These are phyloP conservation scores for Penicillium psychrofluorescens DNA, from an alignment of 495 filamentous ascomycete species.

Conservation along the genomic window DNA sequence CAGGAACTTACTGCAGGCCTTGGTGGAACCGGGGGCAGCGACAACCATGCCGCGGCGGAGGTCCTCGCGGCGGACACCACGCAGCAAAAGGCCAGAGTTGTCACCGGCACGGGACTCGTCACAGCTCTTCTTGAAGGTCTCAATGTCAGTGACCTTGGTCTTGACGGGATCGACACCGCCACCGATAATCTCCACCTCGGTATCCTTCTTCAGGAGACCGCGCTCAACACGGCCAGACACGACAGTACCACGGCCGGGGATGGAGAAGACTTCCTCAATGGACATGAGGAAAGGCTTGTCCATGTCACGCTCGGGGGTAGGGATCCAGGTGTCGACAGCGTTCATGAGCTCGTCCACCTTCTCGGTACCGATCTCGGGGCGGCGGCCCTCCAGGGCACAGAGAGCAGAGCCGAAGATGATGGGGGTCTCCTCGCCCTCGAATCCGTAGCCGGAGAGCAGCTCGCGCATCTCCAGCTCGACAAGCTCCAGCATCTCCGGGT, in stretches of 20 bases:
- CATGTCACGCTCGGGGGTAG: conserved; percentile 78
- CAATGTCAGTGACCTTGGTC: conserved; percentile 98
- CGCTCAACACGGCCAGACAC: conserved; percentile 96
- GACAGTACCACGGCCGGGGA: conserved; percentile 93
- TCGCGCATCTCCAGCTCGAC: conserved; percentile 99
- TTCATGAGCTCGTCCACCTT: conserved; percentile 84
- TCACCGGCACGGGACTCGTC: conserved; percentile 90
- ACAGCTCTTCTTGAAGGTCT: conserved; percentile 99
- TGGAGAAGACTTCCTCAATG: conserved; percentile 97
- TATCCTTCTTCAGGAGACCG: conserved; percentile 82
- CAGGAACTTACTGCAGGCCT: conserved; percentile 83
- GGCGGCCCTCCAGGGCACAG: conserved; percentile 83
- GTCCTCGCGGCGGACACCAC: conserved; percentile 91
- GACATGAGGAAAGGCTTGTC: conserved; percentile 99
- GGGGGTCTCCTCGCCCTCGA: conserved; percentile 96
- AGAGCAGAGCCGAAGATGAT: conserved; percentile 95
- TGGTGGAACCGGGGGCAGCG: conserved; percentile 66
- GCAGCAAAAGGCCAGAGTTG: conserved; percentile 95
- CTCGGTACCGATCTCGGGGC: conserved; percentile 75
- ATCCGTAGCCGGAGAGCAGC: conserved; percentile 82
- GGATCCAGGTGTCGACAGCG: conserved; percentile 95
- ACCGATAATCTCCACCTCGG: conserved; percentile 88
- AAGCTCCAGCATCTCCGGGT: conserved; percentile 98
- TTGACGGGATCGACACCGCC: conserved; percentile 69
- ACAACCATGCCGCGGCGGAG: conserved; percentile 90